Conservation (phyloP, 1,284 basidiomycete species). For the Moesziomyces globuligerus region DNA sequence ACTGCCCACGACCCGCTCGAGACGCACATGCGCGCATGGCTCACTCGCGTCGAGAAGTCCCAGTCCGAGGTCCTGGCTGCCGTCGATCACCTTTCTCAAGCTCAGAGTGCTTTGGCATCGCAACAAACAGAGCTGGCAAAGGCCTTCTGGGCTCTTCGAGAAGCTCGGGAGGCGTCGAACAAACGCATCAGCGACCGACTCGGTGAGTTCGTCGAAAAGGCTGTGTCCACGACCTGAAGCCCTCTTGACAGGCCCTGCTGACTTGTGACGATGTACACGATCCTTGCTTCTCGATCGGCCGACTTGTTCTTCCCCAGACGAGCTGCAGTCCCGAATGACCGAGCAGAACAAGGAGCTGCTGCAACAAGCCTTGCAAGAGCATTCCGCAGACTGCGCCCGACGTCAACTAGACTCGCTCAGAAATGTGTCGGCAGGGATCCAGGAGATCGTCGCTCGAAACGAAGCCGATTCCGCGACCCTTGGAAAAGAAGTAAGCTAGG, state of each 20-base stretch:
- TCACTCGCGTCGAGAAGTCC: neutral
- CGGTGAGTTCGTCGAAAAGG: neutral
- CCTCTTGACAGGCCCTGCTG: no score
- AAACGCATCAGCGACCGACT: neutral
- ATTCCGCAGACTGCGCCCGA: neutral
- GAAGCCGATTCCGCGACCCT: no score
- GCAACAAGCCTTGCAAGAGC: neutral
- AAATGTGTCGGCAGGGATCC: neutral
- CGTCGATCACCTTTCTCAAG: neutral
- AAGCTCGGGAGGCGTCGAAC: neutral
- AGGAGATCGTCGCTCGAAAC: neutral
- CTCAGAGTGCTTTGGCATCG: neutral
- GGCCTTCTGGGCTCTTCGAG: neutral
- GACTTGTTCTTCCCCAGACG: neutral
- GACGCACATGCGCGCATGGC: constrained; percentile 5
- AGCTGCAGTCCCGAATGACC: neutral
- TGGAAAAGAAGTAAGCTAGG: no score
- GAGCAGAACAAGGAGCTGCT: neutral
- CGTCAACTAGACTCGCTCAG: neutral
- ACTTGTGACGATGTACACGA: neutral
- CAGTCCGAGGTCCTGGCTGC: neutral
- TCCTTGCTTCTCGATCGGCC: neutral
- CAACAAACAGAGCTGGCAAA: neutral
- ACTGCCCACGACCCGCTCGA: neutral
- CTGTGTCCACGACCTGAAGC: neutral